phyloP scores from a whole-genome alignment of 1,284 basidiomycete species.

The Cryptococcus sp. region DNA sequence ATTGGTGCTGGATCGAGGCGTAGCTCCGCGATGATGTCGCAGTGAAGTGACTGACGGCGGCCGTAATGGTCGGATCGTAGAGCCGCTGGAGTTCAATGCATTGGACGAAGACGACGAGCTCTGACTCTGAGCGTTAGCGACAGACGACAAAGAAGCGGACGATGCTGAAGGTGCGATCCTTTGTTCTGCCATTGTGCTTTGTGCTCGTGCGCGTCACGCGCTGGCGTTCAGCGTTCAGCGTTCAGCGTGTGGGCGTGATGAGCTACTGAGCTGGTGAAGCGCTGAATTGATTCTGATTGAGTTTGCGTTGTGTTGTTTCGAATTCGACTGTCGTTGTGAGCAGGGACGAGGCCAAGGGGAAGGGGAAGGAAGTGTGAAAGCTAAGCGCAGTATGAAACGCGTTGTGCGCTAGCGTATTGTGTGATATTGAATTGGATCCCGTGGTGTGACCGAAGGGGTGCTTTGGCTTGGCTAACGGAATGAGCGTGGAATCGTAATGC shows the following conservation, averaged over 20 bases:
- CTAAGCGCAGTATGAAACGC: too few species aligned
- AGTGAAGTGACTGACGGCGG: conserved; percentile 23
- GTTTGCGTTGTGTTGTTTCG: neutral
- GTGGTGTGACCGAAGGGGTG: too few species aligned
- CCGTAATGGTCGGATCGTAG: conserved; percentile 14
- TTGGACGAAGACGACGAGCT: conserved; percentile 5
- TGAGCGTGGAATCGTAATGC: too few species aligned
- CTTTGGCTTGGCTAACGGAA: too few species aligned
- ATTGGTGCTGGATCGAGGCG: neutral
- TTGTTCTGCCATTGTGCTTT: conserved; percentile 9
- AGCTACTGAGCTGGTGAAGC: neutral
- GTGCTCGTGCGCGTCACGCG: neutral
- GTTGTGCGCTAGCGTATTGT: too few species aligned
- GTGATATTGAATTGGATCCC: too few species aligned
- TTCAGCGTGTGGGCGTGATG: neutral
- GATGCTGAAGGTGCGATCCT: conserved; percentile 13
- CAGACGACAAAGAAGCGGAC: conserved; percentile 3
- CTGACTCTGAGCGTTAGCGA: neutral
- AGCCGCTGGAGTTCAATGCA: conserved; percentile 3
- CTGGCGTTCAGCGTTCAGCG: neutral
- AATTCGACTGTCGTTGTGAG: neutral
- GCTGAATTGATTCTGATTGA: neutral
- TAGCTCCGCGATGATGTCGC: conserved; percentile 9
- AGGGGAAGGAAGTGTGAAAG: too few species aligned
- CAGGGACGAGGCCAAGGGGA: neutral